phyloP scores from a whole-genome alignment of 2,329 filamentous ascomycete genomes.

The Thermoascus crustaceus region DNA sequence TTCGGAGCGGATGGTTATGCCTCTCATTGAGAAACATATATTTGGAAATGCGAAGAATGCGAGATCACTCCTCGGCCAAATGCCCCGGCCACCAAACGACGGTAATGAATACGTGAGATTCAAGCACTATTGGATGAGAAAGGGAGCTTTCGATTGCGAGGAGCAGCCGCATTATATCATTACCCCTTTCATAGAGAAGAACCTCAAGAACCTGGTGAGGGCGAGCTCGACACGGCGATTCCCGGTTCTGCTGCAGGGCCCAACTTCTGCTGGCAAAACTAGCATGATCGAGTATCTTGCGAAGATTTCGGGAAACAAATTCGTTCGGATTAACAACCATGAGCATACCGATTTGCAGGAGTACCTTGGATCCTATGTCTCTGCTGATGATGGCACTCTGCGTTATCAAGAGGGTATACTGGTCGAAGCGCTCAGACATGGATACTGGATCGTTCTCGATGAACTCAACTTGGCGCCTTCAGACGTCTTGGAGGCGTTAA shows the following conservation, averaged over 20 bases:
- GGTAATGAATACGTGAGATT: conserved; percentile 74
- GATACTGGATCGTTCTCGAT: conserved; percentile 96
- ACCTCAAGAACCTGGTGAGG: conserved; percentile 86
- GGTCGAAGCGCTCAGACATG: conserved; percentile 83
- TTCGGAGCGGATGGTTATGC: conserved; percentile 70
- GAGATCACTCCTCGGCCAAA: conserved; percentile 66
- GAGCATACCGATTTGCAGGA: conserved; percentile 98
- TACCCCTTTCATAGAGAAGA: conserved; percentile 88
- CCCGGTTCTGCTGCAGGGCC: conserved; percentile 90
- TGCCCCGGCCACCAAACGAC: conserved; percentile 68
- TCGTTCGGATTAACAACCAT: conserved; percentile 98
- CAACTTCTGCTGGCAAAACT: conserved; percentile 95
- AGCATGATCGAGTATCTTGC: conserved; percentile 99
- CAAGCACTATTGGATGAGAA: conserved; percentile 82
- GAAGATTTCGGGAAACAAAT: conserved; percentile 93
- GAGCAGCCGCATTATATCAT: conserved; percentile 89
- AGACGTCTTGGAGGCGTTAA: conserved; percentile 92
- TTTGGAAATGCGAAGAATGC: conserved; percentile 62
- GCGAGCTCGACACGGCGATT: conserved; percentile 88
- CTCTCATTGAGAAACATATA: conserved; percentile 72
- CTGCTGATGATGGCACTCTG: conserved; percentile 73
- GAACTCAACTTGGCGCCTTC: conserved; percentile 95
- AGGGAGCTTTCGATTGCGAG: conserved; percentile 58
- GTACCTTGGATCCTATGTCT: conserved; percentile 91
- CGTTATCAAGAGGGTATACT: conserved; percentile 89